These are phyloP conservation scores for Talaromyces nanjingensis DNA, from an alignment of 495 filamentous ascomycete genomes.

Conservation along the genomic window DNA sequence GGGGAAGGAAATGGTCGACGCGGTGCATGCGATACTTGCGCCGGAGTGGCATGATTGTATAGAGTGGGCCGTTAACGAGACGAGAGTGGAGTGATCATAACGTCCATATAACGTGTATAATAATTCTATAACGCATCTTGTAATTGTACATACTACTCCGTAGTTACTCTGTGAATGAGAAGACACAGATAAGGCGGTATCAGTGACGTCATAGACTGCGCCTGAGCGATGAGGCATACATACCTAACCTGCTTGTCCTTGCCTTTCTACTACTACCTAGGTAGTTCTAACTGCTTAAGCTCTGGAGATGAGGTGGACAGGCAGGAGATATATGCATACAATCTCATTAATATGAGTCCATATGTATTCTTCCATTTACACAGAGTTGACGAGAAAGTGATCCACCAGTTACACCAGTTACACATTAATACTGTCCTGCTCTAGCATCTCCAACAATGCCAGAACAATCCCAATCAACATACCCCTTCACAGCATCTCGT, in stretches of 20 bases:
- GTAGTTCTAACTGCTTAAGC: not conserved
- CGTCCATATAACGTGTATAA: not conserved
- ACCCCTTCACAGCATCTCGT: constrained; percentile 1
- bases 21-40: not conserved
- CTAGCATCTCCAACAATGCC: not conserved
- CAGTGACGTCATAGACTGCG: not conserved
- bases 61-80: not conserved
- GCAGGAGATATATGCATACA: not conserved
- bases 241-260: not conserved
- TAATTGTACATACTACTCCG: too few species aligned
- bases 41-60: constrained; percentile 9
- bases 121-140: not conserved
- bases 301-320: not conserved
- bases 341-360: not conserved
- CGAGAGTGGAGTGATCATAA: not conserved
- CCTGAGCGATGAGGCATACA: not conserved
- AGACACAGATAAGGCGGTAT: not conserved
- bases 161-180: too few species aligned
- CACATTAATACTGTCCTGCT: not conserved
- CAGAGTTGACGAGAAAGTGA: not conserved
- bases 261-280: not conserved
- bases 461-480: not conserved
- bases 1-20: constrained; percentile 17
- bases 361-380: not conserved
- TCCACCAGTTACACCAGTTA: not conserved